Conservation (phyloP, 108 stramenopile species). For the Mayamaea pseudoterrestris region DNA sequence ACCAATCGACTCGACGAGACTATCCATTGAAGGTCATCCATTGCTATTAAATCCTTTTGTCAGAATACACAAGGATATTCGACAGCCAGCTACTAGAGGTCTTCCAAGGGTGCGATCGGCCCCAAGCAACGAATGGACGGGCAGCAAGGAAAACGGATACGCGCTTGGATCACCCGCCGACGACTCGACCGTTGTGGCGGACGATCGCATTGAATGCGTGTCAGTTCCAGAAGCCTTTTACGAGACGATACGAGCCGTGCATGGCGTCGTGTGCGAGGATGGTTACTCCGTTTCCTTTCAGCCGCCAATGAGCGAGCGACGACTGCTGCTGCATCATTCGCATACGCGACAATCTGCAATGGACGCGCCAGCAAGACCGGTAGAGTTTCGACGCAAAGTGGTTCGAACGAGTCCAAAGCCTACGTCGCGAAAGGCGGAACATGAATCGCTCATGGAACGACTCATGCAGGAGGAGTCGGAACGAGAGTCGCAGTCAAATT, state of each 20-base stretch:
- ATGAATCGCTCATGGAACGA: constrained; percentile 27
- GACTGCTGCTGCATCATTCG: constrained; percentile 2
- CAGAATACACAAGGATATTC: no score
- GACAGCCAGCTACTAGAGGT: not conserved
- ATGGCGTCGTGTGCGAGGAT: constrained; percentile 60
- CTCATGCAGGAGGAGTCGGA: constrained; percentile 18
- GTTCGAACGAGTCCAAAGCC: constrained; percentile 14
- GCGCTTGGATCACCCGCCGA: no score
- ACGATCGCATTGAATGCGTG: constrained; percentile 19
- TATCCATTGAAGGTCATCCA: constrained; percentile 32
- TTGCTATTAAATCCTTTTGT: constrained; percentile 33
- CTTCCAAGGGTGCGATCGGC: constrained; percentile 1
- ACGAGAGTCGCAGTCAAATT: no score
- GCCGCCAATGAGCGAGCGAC: not conserved
- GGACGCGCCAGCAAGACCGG: constrained; percentile 13
- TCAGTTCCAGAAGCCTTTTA: constrained; percentile 48
- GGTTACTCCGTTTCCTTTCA: constrained; percentile 45
- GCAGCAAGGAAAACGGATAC: constrained; percentile 4
- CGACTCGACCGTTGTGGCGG: constrained; percentile 12
- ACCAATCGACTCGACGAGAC: constrained; percentile 44
- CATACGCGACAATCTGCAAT: not conserved
- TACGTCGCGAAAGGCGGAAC: constrained; percentile 7
- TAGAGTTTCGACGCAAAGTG: constrained; percentile 54
- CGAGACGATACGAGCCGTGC: constrained; percentile 31
- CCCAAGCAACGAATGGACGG: constrained; percentile 1